Evolutionary conservation across 148 eudicot genomes (phyloP), one percentile per base, ranked within the genome.

Genomic region (Vaccinium vitisidaea): DNA sequence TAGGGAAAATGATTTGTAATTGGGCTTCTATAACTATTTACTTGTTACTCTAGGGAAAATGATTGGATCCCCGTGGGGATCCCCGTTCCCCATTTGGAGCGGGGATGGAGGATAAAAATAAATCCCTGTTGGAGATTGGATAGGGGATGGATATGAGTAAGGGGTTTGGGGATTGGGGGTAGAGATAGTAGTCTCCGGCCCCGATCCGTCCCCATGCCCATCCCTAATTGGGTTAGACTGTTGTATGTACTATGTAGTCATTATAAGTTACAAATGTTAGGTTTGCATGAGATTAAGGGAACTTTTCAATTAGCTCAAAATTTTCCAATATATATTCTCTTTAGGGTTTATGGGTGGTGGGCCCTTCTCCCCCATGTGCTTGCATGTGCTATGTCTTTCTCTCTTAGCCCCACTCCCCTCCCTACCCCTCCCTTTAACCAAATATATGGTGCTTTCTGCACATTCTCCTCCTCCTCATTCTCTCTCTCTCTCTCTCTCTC

Each of bases 351-450:
- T 75, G 50, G 82, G 85, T 67, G 84, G 90, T 83, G 88, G 93
- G 90, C 84, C 91, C 83, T 79, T 16, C 75, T 59, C 70, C 3
- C 88, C 92, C 98, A 94, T 94, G 98, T 94, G 98, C 91, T 86
- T 39, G 89, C 98, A 94, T 94, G 98, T 94, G 98, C 87, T 89
- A 84, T 93, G 95, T 94, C 91, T 88, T 90, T 88, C 91, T 86
- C 92, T 85, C 54, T 8, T 84, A 74, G 89, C 52, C 92, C 97
- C 95, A 87, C 91, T 90, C 81, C 81, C 74, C 79, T 3, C 73
- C 16, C 76, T 3, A 39, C 36, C 76, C 76, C 83, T 73, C 74
- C 39, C 70, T 83, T 89, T 84, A 65, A 86, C 25, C 83, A 88
- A 88, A 90, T 89, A 92, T 87, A 92, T 87, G 85, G 86, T 36